Conservation (phyloP, 768 basidiomycete species). For the Mycena galericulata region DNA sequence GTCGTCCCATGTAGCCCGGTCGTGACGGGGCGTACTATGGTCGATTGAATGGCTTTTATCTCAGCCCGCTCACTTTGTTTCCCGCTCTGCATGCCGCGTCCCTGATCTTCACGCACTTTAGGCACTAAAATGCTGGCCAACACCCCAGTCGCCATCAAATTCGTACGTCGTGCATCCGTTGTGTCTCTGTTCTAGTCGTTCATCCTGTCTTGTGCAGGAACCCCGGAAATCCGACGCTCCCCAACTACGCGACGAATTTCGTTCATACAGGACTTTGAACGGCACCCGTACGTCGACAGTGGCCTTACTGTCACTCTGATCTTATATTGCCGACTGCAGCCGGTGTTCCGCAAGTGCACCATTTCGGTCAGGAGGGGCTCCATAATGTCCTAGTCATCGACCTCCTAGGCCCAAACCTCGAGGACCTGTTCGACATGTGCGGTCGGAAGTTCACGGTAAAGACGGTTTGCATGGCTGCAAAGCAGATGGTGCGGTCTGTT, state of each 20-base stretch:
- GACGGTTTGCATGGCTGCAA: slow-evolving; percentile 99
- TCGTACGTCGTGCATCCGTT: slow-evolving; percentile 65
- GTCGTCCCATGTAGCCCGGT: too few relatives aligned
- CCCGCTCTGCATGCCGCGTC: not conserved
- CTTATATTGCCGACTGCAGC: slow-evolving; percentile 58
- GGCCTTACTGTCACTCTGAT: slow-evolving; percentile 30
- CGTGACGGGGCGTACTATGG: not conserved
- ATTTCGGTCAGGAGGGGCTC: slow-evolving; percentile 98
- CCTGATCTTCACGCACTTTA: slow-evolving; percentile 45
- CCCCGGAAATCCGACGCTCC: slow-evolving; percentile 98
- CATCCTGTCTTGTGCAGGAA: slow-evolving; percentile 63
- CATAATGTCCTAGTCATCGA: slow-evolving; percentile 97
- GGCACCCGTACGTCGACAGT: slow-evolving; percentile 77
- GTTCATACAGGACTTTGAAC: slow-evolving; percentile 95
- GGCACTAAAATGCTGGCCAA: slow-evolving; percentile 88
- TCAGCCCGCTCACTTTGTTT: not conserved
- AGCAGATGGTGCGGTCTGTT: slow-evolving; percentile 90
- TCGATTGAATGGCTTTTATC: not conserved
- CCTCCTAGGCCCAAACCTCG: slow-evolving; percentile 95
- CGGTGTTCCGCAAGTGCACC: slow-evolving; percentile 97
- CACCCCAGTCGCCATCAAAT: slow-evolving; percentile 96
- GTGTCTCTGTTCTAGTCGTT: slow-evolving; percentile 17
- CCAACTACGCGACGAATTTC: slow-evolving; percentile 96
- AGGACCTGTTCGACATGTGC: slow-evolving; percentile 99
- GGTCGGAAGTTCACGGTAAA: slow-evolving; percentile 98